Conservation (phyloP, 208 protist genomes). For the Trypanosoma boissoni region DNA sequence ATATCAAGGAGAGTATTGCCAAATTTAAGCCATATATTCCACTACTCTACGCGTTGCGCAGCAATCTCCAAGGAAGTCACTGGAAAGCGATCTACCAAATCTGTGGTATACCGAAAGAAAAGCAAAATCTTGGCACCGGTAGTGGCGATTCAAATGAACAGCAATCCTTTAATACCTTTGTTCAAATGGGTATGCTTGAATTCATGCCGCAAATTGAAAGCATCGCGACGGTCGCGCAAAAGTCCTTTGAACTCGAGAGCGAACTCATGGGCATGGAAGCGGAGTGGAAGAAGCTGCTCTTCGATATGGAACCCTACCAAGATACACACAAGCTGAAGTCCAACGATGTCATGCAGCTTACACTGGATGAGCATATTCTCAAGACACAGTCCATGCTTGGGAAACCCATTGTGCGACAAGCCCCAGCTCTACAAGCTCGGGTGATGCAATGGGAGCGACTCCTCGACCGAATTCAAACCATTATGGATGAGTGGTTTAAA, state of each 20-base stretch:
- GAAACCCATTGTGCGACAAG: conserved; percentile 91
- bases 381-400: conserved; percentile 95
- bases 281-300: conserved; percentile 93
- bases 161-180: conserved; percentile 76
- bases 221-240: conserved; percentile 83
- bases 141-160: conserved; percentile 83
- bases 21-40: conserved; percentile 92
- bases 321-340: conserved; percentile 93
- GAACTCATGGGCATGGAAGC: conserved; percentile 91
- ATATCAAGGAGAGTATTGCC: conserved; percentile 88
- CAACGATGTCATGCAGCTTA: conserved; percentile 91
- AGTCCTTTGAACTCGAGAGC: conserved; percentile 90
- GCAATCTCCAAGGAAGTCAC: conserved; percentile 92
- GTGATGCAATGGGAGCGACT: conserved; percentile 92
- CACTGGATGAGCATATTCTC: conserved; percentile 95
- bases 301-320: conserved; percentile 92
- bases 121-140: conserved; percentile 76
- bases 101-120: conserved; percentile 83
- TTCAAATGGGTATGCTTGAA: conserved; percentile 86
- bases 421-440: conserved; percentile 84
- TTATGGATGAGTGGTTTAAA: conserved; percentile 95
- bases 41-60: conserved; percentile 90
- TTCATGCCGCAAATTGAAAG: conserved; percentile 82
- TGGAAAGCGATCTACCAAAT: conserved; percentile 90
- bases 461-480: conserved; percentile 92